Evolutionary conservation across 192 early-diverging fungal species (phyloP).

Genomic region (Geosiphon pyriformis): DNA sequence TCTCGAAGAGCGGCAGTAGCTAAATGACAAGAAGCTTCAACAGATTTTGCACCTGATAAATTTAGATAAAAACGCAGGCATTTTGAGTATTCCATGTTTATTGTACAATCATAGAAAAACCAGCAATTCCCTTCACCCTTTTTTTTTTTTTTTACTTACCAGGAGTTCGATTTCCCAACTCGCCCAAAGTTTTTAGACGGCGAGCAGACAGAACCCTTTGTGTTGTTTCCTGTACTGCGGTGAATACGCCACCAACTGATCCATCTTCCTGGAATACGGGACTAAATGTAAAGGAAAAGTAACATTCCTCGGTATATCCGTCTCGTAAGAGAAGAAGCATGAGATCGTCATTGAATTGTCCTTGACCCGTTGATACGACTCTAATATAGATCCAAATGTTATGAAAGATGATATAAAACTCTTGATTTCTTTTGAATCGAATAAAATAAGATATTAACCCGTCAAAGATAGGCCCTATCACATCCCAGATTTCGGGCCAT

Average conservation of each 20-base stretch:
- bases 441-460: conserved; percentile 28
- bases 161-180: too few relatives aligned
- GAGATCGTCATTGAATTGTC: neutral
- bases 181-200: too few relatives aligned
- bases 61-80: too few relatives aligned
- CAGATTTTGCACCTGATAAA: conserved; percentile 13
- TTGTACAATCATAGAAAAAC: too few relatives aligned
- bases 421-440: too few relatives aligned
- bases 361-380: neutral
- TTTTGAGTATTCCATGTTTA: too few relatives aligned
- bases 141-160: too few relatives aligned
- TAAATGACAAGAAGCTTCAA: conserved; percentile 8
- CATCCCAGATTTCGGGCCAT: conserved; percentile 31
- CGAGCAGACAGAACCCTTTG: conserved; percentile 28
- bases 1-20: neutral
- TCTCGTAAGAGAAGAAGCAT: conserved; percentile 1
- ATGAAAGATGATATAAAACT: too few relatives aligned
- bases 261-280: conserved; percentile 31
- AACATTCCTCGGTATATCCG: conserved; percentile 34
- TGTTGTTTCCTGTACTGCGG: conserved; percentile 29
- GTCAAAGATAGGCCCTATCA: conserved; percentile 23
- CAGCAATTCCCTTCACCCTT: too few relatives aligned
- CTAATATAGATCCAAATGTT: neutral
- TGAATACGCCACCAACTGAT: conserved; percentile 27
- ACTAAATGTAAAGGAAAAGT: conserved; percentile 31